A percentile compares a stretch with the other conserved stretches of the same genome.
Conservation (phyloP, 2,329 filamentous ascomycete genomes). For the Aureobasidium pullulans region DNA sequence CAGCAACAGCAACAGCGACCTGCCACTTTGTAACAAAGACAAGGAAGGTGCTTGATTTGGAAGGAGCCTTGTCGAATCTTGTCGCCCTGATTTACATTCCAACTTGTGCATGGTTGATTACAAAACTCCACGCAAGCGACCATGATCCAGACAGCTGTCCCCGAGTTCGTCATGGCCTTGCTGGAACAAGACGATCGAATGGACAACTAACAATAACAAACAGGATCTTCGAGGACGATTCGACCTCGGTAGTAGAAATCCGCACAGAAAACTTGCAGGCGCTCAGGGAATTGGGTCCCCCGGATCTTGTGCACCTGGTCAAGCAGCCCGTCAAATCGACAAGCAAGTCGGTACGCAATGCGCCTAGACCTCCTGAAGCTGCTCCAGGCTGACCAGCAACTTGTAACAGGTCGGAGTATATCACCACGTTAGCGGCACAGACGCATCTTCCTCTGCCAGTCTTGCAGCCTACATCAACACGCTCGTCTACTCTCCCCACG, state of each 20-base stretch:
- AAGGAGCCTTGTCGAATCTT: background rate
- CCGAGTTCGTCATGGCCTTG: conserved; percentile 30
- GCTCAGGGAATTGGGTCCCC: conserved; percentile 87
- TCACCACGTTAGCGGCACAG: conserved; percentile 94
- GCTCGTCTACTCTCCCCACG: conserved; percentile 79
- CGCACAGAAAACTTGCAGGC: conserved; percentile 81
- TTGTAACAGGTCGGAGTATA: conserved; percentile 72
- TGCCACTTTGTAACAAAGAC: background rate
- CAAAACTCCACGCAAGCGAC: background rate
- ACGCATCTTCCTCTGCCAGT: conserved; percentile 95
- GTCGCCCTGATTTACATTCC: background rate
- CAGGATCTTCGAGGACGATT: conserved; percentile 88
- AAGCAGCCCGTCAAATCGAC: conserved; percentile 60
- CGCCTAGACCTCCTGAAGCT: background rate
- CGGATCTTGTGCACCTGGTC: conserved; percentile 89
- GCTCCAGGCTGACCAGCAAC: background rate
- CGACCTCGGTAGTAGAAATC: conserved; percentile 85
- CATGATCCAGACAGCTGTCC: conserved; percentile 38
- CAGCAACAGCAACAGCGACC: background rate
- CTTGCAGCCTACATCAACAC: conserved; percentile 98
- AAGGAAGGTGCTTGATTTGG: background rate
- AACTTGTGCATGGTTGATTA: background rate
- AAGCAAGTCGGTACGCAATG: conserved; percentile 45
- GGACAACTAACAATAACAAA: background rate
- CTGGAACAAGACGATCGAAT: background rate